Conservation (phyloP, 139 green algal species). For the Ostreobium quekettii region DNA sequence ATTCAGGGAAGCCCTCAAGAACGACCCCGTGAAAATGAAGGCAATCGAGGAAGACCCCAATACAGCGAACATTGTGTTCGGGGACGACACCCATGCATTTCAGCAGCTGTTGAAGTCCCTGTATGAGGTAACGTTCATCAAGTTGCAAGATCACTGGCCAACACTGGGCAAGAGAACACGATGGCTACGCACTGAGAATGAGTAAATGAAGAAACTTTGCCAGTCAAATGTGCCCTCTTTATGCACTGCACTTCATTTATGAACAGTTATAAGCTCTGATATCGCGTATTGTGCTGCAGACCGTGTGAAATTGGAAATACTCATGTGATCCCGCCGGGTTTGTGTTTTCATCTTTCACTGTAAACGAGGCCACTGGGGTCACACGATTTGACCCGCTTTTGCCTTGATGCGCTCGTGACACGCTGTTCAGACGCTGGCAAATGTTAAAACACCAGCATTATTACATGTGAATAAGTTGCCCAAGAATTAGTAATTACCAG, state of each 20-base stretch:
- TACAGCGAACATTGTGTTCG: conserved; percentile 39
- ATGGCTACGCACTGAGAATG: not conserved
- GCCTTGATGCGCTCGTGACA: too few species aligned
- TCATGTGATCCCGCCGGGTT: too few species aligned
- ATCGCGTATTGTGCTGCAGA: too few species aligned
- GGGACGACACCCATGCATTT: conserved; percentile 53
- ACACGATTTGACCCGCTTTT: too few species aligned
- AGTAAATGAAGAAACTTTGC: not conserved
- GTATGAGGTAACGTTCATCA: conserved; percentile 29
- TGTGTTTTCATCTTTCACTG: too few species aligned
- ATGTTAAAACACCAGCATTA: too few species aligned
- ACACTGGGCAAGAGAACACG: not conserved
- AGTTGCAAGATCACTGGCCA: not conserved
- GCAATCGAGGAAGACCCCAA: conserved; percentile 48
- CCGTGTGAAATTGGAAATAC: too few species aligned
- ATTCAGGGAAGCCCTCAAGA: conserved; percentile 44
- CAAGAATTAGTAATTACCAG: too few species aligned
- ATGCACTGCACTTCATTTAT: not conserved
- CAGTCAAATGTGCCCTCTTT: not conserved
- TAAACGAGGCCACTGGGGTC: too few species aligned
- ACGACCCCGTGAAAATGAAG: conserved; percentile 42
- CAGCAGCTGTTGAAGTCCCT: conserved; percentile 58
- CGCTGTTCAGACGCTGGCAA: too few species aligned
- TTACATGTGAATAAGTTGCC: too few species aligned
- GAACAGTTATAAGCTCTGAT: too few species aligned